Percentiles rank a stretch among this genome's conserved stretches.
Evolutionary conservation across 106 monocot species (phyloP).

Genomic region (Allium fistulosum): DNA sequence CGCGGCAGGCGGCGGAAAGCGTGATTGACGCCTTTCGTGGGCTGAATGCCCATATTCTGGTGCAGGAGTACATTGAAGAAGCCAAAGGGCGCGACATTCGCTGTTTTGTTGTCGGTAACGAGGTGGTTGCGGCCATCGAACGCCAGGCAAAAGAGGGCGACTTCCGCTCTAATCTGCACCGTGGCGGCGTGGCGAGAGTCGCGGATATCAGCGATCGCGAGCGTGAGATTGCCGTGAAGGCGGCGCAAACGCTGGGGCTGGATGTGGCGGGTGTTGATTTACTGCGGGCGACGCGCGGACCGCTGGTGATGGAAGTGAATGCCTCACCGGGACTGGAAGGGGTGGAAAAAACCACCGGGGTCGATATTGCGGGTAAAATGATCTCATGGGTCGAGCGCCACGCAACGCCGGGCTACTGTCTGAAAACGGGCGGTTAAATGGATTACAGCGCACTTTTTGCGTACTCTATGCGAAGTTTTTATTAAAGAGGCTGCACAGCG

Average conservation of each 20-base stretch:
- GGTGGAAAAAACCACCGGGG: neutral
- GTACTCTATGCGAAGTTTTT: no score
- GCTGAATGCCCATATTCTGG: neutral
- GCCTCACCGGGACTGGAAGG: neutral
- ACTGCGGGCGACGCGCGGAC: neutral
- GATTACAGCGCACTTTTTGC: no score
- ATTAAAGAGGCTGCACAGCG: no score
- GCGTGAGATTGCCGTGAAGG: neutral
- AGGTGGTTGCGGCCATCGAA: neutral
- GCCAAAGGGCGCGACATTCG: neutral
- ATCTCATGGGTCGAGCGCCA: no score
- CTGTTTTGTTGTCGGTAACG: neutral
- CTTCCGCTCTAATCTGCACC: neutral
- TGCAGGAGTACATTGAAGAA: neutral
- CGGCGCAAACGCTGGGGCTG: neutral
- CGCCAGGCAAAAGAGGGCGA: neutral
- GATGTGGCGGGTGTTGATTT: neutral
- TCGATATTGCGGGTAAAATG: neutral
- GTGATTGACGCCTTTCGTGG: neutral
- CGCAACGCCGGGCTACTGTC: no score
- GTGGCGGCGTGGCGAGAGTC: neutral
- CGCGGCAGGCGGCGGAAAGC: neutral
- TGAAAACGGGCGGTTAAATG: no score
- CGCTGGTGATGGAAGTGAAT: constrained; percentile 5
- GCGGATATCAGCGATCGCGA: neutral